These are phyloP conservation scores for Tardiomyces blankii DNA, from an alignment of 1,139 yeast species.

Conservation along the genomic window DNA sequence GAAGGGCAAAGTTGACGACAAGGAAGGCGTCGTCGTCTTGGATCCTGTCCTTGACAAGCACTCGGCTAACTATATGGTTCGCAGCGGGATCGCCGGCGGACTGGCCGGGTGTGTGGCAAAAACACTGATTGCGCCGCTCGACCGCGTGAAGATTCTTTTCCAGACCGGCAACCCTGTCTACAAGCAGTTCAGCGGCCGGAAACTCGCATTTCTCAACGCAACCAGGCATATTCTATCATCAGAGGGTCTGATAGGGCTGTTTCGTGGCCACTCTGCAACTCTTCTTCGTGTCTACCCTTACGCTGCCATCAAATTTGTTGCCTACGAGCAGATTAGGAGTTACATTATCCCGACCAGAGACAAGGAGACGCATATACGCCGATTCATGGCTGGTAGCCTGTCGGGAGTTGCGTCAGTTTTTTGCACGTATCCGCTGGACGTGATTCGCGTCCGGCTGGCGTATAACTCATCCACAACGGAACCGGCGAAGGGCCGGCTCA, in stretches of 20 bases:
- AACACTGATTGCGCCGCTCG: slow-evolving; percentile 90
- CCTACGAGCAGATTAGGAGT: slow-evolving; percentile 85
- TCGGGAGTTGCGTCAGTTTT: slow-evolving; percentile 80
- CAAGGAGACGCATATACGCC: slow-evolving; percentile 68
- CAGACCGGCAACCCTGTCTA: slow-evolving; percentile 94
- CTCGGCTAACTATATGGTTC: slow-evolving; percentile 63
- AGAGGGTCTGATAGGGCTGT: slow-evolving; percentile 77
- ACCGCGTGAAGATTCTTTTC: slow-evolving; percentile 84
- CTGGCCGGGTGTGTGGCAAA: slow-evolving; percentile 93
- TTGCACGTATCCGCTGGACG: slow-evolving; percentile 85
- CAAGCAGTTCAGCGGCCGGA: slow-evolving; percentile 66
- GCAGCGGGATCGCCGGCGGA: slow-evolving; percentile 93
- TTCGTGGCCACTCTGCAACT: slow-evolving; percentile 94
- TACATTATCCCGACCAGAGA: slow-evolving; percentile 61
- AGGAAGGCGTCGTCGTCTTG: neutral
- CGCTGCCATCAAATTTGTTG: slow-evolving; percentile 96
- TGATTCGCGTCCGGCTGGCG: slow-evolving; percentile 84
- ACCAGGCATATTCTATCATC: slow-evolving; percentile 49
- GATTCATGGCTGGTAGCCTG: slow-evolving; percentile 81
- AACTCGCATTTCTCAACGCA: slow-evolving; percentile 66
- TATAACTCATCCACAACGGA: slow-evolving; percentile 45
- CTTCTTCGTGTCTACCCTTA: slow-evolving; percentile 86
- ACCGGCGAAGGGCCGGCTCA: slow-evolving; percentile 41
- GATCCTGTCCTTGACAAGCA: slow-evolving; percentile 40
- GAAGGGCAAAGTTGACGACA: neutral